Evolutionary conservation across 371 early-diverging fungal genomes (phyloP).

Genomic region (Syncephalastrum sp.): DNA sequence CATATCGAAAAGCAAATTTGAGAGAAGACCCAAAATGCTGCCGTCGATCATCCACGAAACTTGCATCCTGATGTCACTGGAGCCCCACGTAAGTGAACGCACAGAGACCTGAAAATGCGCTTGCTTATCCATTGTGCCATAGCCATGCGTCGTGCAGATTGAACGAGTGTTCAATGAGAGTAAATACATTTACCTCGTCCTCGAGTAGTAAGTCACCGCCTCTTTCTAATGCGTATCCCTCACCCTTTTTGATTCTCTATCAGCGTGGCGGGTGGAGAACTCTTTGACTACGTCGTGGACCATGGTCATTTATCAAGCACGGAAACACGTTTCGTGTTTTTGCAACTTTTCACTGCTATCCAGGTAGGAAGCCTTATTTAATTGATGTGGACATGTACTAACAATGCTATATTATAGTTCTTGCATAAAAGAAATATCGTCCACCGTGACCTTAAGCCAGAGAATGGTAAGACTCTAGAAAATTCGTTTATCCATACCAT

Average conservation of each 20-base stretch:
- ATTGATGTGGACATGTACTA: not conserved
- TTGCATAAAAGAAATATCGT: conserved; percentile 33
- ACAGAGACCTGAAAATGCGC: not conserved
- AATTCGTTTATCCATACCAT: not conserved
- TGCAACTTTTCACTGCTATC: conserved; percentile 74
- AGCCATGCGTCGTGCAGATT: conserved; percentile 61
- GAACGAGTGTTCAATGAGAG: conserved; percentile 63
- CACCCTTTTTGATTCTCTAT: conserved; percentile 4
- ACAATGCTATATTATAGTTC: conserved; percentile 24
- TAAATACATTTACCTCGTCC: conserved; percentile 63
- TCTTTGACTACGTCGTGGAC: conserved; percentile 88
- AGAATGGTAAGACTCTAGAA: conserved; percentile 30
- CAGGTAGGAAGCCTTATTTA: conserved; percentile 27
- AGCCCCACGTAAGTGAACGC: conserved; percentile 56
- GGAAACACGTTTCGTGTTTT: conserved; percentile 79
- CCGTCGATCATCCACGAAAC: conserved; percentile 70
- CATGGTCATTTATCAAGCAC: conserved; percentile 71
- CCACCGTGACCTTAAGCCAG: conserved; percentile 50
- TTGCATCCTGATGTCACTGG: conserved; percentile 67
- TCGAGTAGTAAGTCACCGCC: conserved; percentile 55
- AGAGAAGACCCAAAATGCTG: conserved; percentile 47
- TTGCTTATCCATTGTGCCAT: conserved; percentile 4
- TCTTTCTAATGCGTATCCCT: not conserved
- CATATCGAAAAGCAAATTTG: conserved; percentile 52
- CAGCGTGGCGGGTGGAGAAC: conserved; percentile 79